phyloP scores from a whole-genome alignment of 106 monocot species.

The Chionographis japonica region DNA sequence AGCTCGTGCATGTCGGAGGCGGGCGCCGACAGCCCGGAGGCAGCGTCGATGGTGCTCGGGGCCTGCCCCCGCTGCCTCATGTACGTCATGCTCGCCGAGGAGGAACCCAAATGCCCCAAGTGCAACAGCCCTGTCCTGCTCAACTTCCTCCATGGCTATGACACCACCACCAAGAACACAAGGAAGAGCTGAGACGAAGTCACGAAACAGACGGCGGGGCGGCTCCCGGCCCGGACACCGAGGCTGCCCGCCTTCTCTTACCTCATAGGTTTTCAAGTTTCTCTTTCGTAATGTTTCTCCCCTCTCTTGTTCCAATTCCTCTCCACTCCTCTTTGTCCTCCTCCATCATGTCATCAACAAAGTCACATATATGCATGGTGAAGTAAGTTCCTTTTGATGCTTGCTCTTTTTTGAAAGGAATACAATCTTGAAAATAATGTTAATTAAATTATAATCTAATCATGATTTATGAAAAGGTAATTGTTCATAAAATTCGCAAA shows the following conservation, averaged over 20 bases:
- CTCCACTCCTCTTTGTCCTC: background rate
- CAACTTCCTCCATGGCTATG: constrained; percentile 52
- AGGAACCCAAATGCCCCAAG: constrained; percentile 83
- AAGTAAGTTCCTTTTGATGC: background rate
- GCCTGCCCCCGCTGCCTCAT: constrained; percentile 87
- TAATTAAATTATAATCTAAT: too few relatives aligned
- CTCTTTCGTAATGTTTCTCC: background rate
- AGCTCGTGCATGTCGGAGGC: constrained; percentile 25
- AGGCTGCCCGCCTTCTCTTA: background rate
- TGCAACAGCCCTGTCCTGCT: constrained; percentile 86
- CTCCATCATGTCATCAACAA: background rate
- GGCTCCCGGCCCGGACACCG: background rate
- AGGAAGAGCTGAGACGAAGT: constrained; percentile 9
- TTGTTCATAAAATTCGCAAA: too few relatives aligned
- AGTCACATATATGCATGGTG: background rate
- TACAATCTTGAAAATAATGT: too few relatives aligned
- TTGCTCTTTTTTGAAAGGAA: too few relatives aligned
- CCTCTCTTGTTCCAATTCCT: background rate
- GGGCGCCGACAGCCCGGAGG: constrained; percentile 46
- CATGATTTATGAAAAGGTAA: too few relatives aligned
- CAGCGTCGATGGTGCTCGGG: constrained; percentile 81
- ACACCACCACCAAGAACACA: constrained; percentile 20
- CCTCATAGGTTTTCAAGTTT: background rate
- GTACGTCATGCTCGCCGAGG: constrained; percentile 90
- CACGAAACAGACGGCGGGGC: background rate